Evolutionary conservation across 371 early-diverging fungal species (phyloP), one percentile per base, ranked within the genome.

Genomic region (Parasitella parasitica): DNA sequence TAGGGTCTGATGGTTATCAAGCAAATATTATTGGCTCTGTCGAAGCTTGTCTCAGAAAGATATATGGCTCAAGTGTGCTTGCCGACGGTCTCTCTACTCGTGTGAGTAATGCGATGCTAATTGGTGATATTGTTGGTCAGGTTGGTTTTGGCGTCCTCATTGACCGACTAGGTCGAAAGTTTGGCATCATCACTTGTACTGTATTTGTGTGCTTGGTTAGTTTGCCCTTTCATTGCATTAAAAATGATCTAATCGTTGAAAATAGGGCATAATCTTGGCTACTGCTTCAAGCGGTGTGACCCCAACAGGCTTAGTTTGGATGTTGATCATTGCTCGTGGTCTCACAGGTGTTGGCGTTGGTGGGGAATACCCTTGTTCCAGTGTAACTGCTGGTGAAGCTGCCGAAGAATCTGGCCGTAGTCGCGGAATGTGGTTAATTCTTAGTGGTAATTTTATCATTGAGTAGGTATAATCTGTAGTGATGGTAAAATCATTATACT

Each of bases 341-440:
- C 71, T 85, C 11, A 59, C 81, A 24, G 79, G 80, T 43, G 76
- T 77, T 5, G 78, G 76, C 55, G 77, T 76, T 6, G 81, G 81
- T 13, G 72, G 82, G 34, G 80, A 82, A 58, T 85, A 82, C 62
- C 85, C 85, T 35, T 83, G 83, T 49, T 71, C 71, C 2, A 75
- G 75, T 18, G 83, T 82, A 6, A 71, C 82, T 22, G 86, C 86
- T 24, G 80, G 81, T 16, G 86, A 85, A 52, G 76, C 84, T 20
- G 79, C 86, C 6, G 84, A 85, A 41, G 81, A 81, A 57, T 75
- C 80, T 16, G 74, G 72, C 43, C 82, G 70, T 49, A 66, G 76
- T 11, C 69, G 63, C 27, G 80, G 84, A 52, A 82, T 81, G 22
- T 70, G 72, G 62, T 62, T 85, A 38, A 80, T 85, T 65, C 71